Evolutionary conservation across 768 basidiomycete species (phyloP), one percentile per base, ranked within the genome.

Genomic region (Rhizopogon sp.): DNA sequence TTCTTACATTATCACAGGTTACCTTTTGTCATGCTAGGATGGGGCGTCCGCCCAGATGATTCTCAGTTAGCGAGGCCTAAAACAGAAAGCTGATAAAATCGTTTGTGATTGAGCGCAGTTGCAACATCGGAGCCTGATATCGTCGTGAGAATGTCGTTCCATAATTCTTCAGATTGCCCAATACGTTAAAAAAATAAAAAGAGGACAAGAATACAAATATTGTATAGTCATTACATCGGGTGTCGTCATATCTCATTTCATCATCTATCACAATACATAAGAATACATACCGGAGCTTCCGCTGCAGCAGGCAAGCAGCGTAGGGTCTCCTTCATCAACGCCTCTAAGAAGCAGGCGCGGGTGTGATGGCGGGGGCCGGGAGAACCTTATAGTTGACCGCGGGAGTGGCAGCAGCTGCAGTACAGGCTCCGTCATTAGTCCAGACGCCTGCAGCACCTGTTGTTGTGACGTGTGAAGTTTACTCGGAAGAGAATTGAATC

Each of bases 391-490:
- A 20, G 14, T 56, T 40, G 22, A 14, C n/a, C 22, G 42, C n/a
- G 10, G 55, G 14, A 29, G 46, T 54, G 7, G 46, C 46, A 16
- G 56, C 37, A 4, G 42, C 22, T 42, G 16, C 60, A 22, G 65
- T 40, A 67, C 83, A 87, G 52, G 77, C 64, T 3, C 83, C 84
- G 64, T 80, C 67, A 62, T 86, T 78, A 43, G 73, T 72, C 84
- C 84, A 86, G 51, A 77, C 81, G 44, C 72, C 76, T 29, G 77
- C 75, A 35, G 73, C 16, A 42, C 77, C 81, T 83, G 50, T 25
- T 5, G 10, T 39, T 5, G 22, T 17, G 9, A 3, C 5, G 2
- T 22, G 31, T 49, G 8, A 41, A 9, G 6, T 22, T 16, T 16
- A 14, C 20, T 22, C 8, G 16, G 9, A 35, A 25, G 17, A 25